Conservation (phyloP, 2,329 filamentous ascomycete genomes). For the Phialocephala sp. region DNA sequence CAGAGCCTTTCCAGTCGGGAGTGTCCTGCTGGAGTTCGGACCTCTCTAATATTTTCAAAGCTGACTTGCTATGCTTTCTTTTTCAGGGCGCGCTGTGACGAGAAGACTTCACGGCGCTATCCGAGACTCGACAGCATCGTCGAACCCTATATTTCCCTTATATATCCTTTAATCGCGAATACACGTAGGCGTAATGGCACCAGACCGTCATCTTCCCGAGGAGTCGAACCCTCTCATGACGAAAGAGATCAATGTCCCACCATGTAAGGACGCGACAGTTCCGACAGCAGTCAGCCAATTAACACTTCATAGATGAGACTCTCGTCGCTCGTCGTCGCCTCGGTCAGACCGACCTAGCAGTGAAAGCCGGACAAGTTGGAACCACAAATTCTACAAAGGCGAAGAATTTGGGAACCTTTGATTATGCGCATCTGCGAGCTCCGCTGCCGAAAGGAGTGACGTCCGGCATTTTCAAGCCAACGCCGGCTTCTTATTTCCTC, state of each 20-base stretch:
- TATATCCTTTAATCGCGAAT: conserved; percentile 16
- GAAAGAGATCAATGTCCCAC: conserved; percentile 59
- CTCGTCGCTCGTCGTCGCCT: conserved; percentile 79
- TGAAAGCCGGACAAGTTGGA: conserved; percentile 78
- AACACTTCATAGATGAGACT: conserved; percentile 37
- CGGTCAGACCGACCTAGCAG: conserved; percentile 87
- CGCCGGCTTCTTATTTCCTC: conserved; percentile 91
- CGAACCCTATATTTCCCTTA: conserved; percentile 15
- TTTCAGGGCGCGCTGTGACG: conserved; percentile 3
- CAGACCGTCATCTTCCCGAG: conserved; percentile 54
- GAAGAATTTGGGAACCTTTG: conserved; percentile 80
- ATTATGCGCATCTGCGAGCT: conserved; percentile 94
- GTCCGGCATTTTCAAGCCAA: conserved; percentile 88
- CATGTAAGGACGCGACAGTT: conserved; percentile 58
- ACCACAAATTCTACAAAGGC: conserved; percentile 74
- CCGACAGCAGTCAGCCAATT: conserved; percentile 30
- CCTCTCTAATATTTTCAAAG: neutral
- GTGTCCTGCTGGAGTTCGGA: neutral
- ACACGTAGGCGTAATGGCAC: conserved; percentile 32
- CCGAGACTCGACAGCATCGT: conserved; percentile 18
- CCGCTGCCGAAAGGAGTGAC: conserved; percentile 89
- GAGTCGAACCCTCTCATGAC: conserved; percentile 70
- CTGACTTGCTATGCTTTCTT: conserved; percentile 1
- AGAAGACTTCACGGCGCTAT: neutral
- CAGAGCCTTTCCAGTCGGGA: neutral